Conservation (phyloP, 163 green algal species). For the Scenedesmus sp. region DNA sequence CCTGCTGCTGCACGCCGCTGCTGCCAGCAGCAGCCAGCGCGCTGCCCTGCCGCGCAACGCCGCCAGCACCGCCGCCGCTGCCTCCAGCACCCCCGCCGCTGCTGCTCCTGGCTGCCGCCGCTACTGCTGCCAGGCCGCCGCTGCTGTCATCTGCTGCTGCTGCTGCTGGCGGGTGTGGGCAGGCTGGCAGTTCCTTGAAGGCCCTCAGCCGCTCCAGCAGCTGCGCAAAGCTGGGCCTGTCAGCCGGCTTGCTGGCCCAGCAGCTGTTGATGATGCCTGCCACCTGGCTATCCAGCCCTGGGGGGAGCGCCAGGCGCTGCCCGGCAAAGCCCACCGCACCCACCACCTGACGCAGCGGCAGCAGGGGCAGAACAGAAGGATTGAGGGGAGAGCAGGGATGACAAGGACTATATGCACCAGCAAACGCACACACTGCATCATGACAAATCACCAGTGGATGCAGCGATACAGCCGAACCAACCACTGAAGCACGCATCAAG, state of each 20-base stretch:
- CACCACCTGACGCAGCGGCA: constrained; percentile 70
- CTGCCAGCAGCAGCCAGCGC: neutral
- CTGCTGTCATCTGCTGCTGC: neutral
- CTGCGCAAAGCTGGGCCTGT: constrained; percentile 76
- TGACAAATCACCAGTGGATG: no score
- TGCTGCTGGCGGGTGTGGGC: neutral
- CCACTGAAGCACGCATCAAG: no score
- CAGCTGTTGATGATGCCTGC: constrained; percentile 77
- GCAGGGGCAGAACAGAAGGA: neutral
- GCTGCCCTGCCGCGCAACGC: neutral
- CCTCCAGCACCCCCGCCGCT: neutral
- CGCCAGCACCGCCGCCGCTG: neutral
- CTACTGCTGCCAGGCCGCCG: neutral
- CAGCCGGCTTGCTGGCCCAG: constrained; percentile 67
- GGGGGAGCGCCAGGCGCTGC: constrained; percentile 77
- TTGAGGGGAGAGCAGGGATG: neutral
- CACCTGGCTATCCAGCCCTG: constrained; percentile 70
- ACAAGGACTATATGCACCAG: neutral
- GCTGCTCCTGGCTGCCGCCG: neutral
- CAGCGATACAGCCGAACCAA: no score
- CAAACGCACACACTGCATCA: no score
- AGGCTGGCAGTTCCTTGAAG: constrained; percentile 43
- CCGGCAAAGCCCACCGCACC: constrained; percentile 85
- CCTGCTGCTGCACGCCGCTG: neutral
- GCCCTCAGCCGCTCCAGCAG: constrained; percentile 57